A percentile compares a stretch with the other conserved stretches of the same genome.
phyloP scores from a whole-genome alignment of 169 alveolate species.

The Plasmodium coatneyi region DNA sequence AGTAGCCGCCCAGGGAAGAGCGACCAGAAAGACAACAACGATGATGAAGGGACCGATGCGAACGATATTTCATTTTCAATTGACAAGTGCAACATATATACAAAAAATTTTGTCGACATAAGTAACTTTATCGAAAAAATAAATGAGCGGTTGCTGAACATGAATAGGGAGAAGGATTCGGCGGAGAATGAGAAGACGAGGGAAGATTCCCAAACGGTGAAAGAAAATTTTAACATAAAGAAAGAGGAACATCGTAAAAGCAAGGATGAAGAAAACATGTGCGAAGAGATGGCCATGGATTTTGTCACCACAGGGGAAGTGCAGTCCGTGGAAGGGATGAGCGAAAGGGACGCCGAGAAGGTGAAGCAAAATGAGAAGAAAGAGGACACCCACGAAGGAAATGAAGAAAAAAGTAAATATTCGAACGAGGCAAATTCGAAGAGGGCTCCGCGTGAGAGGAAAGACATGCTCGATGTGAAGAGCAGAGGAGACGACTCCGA shows the following conservation, averaged over 20 bases:
- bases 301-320: not conserved
- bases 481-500: not conserved
- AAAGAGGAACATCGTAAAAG: not conserved
- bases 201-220: not conserved
- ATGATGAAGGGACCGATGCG: constrained; percentile 2
- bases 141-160: constrained; percentile 11
- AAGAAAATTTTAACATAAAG: not conserved
- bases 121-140: constrained; percentile 51
- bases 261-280: not conserved
- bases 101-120: constrained; percentile 63
- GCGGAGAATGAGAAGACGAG: constrained; percentile 66
- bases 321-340: constrained; percentile 68
- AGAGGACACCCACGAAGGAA: constrained; percentile 8
- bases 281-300: not conserved
- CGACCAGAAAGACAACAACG: not conserved
- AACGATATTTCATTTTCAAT: constrained; percentile 36
- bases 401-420: constrained; percentile 33
- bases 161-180: constrained; percentile 68
- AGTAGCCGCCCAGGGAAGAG: not conserved
- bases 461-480: constrained; percentile 15
- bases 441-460: constrained; percentile 28
- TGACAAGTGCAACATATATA: constrained; percentile 69
- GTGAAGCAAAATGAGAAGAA: constrained; percentile 72
- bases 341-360: constrained; percentile 75
- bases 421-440: constrained; percentile 75